A percentile compares a stretch with the other conserved stretches of the same genome.
Evolutionary conservation across 805 yeast genomes (phyloP).

Genomic region (Starmerella etchellsii): DNA sequence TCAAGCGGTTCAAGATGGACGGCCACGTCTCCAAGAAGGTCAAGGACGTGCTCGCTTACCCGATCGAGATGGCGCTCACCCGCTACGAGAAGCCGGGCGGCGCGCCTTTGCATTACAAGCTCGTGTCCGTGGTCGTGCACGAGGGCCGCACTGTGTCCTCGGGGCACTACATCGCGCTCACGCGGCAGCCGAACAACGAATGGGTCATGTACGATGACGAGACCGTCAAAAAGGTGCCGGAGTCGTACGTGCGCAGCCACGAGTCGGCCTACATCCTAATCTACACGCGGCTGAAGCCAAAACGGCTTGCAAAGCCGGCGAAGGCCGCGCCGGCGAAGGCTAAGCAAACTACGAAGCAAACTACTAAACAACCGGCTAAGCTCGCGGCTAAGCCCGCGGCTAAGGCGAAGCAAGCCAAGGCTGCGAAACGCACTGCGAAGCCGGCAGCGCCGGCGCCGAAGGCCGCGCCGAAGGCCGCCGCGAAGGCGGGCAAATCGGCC

Average conservation of each 20-base stretch:
- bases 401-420: background rate
- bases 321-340: background rate
- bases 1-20: conserved; percentile 76
- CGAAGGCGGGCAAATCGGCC: too few species aligned
- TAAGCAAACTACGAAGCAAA: too few species aligned
- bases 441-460: too few species aligned
- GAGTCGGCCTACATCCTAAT: conserved; percentile 83
- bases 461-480: background rate
- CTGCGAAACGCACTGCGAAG: background rate
- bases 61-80: conserved; percentile 60
- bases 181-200: conserved; percentile 79
- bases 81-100: conserved; percentile 31
- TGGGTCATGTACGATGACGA: conserved; percentile 97
- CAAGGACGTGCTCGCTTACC: conserved; percentile 74
- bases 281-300: conserved; percentile 44
- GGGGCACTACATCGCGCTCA: conserved; percentile 87
- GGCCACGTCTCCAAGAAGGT: conserved; percentile 55
- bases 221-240: conserved; percentile 58
- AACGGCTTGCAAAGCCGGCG: background rate
- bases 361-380: too few species aligned
- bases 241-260: conserved; percentile 62
- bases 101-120: conserved; percentile 47
- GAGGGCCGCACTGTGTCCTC: conserved; percentile 86
- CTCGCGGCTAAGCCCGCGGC: background rate
- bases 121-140: conserved; percentile 78